phyloP scores from a whole-genome alignment of 208 protist genomes.

The Balamuthia mandrillaris region DNA sequence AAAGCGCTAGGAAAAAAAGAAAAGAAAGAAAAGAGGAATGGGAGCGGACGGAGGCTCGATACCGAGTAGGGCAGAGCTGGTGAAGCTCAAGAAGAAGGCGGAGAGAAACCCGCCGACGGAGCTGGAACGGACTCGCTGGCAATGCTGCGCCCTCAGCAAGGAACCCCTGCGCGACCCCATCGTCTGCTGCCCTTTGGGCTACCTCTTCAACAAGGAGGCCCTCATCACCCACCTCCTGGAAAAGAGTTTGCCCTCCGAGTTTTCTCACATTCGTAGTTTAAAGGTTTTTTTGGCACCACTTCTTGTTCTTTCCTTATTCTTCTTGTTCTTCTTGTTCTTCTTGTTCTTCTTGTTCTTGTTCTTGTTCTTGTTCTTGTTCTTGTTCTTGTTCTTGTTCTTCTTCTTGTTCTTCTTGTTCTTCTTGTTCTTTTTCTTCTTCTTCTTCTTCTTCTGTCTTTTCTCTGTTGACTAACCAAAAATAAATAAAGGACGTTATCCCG shows the following conservation, averaged over 20 bases:
- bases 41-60: conserved; percentile 28
- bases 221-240: background rate
- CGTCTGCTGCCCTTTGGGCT: background rate
- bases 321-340: background rate
- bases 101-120: background rate
- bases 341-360: too few relatives aligned
- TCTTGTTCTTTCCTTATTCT: too few relatives aligned
- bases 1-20: too few relatives aligned
- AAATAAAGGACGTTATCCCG: background rate
- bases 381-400: too few relatives aligned
- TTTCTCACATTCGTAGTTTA: conserved; percentile 20
- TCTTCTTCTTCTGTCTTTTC: too few relatives aligned
- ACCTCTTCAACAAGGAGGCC: conserved; percentile 39
- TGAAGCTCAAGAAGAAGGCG: conserved; percentile 32
- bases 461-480: background rate
- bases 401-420: too few relatives aligned
- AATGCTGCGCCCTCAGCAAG: background rate
- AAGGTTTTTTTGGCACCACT: background rate
- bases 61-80: background rate
- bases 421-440: too few relatives aligned
- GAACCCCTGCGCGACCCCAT: conserved; percentile 11
- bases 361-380: too few relatives aligned
- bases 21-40: too few relatives aligned
- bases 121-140: background rate
- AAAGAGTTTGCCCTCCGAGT: background rate